Conservation (phyloP, 2,329 filamentous ascomycete species). For the Seiridium unicorne region DNA sequence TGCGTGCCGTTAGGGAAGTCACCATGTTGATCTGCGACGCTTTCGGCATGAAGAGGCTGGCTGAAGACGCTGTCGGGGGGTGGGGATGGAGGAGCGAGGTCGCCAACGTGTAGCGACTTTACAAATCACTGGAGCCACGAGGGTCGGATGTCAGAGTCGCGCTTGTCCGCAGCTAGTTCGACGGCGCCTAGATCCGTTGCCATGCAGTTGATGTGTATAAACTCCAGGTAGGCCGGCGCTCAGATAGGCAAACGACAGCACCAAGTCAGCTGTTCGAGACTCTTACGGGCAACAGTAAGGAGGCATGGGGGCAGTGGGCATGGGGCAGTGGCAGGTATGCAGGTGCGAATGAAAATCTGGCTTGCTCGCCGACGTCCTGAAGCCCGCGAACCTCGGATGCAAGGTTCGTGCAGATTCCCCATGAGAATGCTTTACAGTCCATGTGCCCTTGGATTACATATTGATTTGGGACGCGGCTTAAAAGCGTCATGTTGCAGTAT, state of each 20-base stretch:
- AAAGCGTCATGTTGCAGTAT: not conserved
- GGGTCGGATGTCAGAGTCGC: too few relatives aligned
- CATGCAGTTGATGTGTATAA: not conserved
- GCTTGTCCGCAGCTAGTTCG: too few relatives aligned
- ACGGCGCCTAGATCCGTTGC: too few relatives aligned
- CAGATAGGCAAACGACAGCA: not conserved
- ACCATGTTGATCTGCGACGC: slow-evolving; percentile 45
- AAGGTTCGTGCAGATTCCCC: not conserved
- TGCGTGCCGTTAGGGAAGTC: slow-evolving; percentile 44
- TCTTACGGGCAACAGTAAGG: not conserved
- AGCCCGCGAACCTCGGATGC: not conserved
- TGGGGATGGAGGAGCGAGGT: slow-evolving; percentile 47
- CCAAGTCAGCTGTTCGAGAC: not conserved
- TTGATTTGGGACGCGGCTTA: not conserved
- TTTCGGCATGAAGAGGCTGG: slow-evolving; percentile 42
- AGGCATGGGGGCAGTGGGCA: not conserved
- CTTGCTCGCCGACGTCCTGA: too few relatives aligned
- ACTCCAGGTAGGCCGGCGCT: not conserved
- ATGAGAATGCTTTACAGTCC: too few relatives aligned
- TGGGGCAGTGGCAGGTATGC: not conserved
- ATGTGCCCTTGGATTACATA: not conserved
- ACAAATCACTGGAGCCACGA: not conserved
- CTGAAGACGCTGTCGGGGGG: slow-evolving; percentile 29
- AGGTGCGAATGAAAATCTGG: not conserved
- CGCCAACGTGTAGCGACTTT: slow-evolving; percentile 32